phyloP scores from a whole-genome alignment of 805 yeast species.

The Kockiozyma suomiensis region DNA sequence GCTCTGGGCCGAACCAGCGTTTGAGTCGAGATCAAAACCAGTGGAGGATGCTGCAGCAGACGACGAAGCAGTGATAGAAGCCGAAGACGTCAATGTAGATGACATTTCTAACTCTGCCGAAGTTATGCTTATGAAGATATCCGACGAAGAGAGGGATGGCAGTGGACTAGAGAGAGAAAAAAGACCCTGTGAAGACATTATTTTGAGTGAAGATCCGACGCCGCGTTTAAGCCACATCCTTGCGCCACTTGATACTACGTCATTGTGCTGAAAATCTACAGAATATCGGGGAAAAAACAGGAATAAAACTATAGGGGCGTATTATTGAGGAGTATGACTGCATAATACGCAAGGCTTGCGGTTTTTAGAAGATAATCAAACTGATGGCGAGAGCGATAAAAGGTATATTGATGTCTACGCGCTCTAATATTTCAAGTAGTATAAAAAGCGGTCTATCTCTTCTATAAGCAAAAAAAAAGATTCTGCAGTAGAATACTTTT shows the following conservation, averaged over 20 bases:
- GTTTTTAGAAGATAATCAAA: no score
- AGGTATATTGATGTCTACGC: no score
- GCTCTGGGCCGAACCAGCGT: conserved; percentile 27
- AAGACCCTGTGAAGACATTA: background rate
- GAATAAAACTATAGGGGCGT: background rate
- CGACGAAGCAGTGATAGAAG: conserved; percentile 2
- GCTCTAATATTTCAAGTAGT: no score
- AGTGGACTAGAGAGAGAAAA: background rate
- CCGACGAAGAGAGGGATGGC: background rate
- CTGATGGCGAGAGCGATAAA: no score
- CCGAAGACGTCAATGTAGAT: conserved; percentile 7
- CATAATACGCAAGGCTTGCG: no score
- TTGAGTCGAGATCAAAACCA: conserved; percentile 12
- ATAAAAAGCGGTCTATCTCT: no score
- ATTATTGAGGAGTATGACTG: no score
- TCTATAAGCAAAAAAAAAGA: no score
- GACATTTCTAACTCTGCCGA: background rate
- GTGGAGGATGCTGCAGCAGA: conserved; percentile 10
- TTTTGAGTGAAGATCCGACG: background rate
- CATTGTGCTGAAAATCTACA: background rate
- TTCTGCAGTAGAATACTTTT: no score
- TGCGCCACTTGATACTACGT: background rate
- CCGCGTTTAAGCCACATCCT: background rate
- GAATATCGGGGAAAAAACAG: no score
- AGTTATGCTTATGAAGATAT: background rate